phyloP scores from a whole-genome alignment of 2,329 filamentous ascomycete genomes.

The Epichloe hybrida region DNA sequence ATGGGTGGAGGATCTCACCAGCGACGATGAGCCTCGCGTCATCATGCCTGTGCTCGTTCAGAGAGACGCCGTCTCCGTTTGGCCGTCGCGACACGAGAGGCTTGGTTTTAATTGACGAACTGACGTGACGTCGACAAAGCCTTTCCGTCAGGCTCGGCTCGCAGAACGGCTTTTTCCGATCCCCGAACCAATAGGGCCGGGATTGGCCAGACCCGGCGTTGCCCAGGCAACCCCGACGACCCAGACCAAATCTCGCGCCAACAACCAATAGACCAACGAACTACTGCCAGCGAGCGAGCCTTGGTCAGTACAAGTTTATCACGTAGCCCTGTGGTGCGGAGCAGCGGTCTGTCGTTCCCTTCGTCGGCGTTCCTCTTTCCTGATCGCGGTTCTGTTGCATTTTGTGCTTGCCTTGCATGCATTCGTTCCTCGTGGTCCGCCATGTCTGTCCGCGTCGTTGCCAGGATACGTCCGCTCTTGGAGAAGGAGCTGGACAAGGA shows the following conservation, averaged over 20 bases:
- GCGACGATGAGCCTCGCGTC: slow-evolving; percentile 31
- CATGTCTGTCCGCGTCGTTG: slow-evolving; percentile 72
- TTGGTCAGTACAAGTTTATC: not conserved
- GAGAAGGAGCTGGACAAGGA: slow-evolving; percentile 78
- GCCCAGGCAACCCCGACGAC: slow-evolving; percentile 2
- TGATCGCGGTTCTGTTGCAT: slow-evolving; percentile 5
- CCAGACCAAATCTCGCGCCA: not conserved
- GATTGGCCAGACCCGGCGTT: slow-evolving; percentile 1
- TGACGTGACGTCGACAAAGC: not conserved
- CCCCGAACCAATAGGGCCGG: not conserved
- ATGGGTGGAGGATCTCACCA: slow-evolving; percentile 23
- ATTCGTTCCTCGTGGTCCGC: slow-evolving; percentile 7
- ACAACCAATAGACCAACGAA: not conserved
- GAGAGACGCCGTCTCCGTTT: not conserved
- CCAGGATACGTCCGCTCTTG: slow-evolving; percentile 77
- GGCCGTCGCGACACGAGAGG: not conserved
- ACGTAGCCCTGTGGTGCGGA: not conserved
- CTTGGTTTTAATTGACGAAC: not conserved
- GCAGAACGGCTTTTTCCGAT: slow-evolving; percentile 20
- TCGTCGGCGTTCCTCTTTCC: not conserved
- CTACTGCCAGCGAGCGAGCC: not conserved
- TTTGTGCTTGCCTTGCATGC: slow-evolving; percentile 6
- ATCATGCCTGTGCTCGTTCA: slow-evolving; percentile 4
- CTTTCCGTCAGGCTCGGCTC: not conserved
- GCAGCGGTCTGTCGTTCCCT: not conserved